phyloP scores from a whole-genome alignment of 2,329 filamentous ascomycete species.

The Xylariaceae sp. region DNA sequence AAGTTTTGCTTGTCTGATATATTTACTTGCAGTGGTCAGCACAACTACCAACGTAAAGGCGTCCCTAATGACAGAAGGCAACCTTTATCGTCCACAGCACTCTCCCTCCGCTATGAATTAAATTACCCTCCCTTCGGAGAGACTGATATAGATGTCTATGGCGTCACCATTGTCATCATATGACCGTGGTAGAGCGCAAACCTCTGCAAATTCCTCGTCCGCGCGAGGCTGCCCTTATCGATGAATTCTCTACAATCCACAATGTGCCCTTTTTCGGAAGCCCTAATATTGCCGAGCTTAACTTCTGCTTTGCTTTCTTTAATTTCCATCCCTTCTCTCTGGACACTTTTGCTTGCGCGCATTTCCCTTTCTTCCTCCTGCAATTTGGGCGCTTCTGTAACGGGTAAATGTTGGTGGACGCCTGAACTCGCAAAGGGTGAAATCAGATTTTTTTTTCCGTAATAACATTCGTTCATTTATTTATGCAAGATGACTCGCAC shows the following conservation, averaged over 20 bases:
- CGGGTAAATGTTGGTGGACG: constrained; percentile 34
- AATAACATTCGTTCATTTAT: constrained; percentile 37
- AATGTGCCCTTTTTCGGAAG: constrained; percentile 20
- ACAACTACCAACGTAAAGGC: constrained; percentile 25
- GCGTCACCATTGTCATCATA: constrained; percentile 14
- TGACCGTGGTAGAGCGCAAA: constrained; percentile 14
- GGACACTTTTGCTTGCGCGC: constrained; percentile 30
- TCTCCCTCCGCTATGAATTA: constrained; percentile 34
- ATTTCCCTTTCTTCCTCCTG: constrained; percentile 32
- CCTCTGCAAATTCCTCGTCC: constrained; percentile 14
- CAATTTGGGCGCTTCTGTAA: constrained; percentile 37
- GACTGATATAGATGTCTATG: constrained; percentile 23
- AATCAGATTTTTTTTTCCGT: constrained; percentile 42
- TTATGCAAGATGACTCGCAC: constrained; percentile 39
- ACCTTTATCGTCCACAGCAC: constrained; percentile 30
- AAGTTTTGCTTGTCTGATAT: constrained; percentile 22
- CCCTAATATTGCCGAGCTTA: constrained; percentile 21
- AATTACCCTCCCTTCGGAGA: constrained; percentile 25
- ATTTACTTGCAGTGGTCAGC: constrained; percentile 31
- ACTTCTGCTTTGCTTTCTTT: constrained; percentile 32
- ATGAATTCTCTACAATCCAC: constrained; percentile 18
- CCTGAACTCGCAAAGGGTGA: constrained; percentile 37
- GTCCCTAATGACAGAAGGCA: constrained; percentile 18
- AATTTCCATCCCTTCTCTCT: constrained; percentile 26
- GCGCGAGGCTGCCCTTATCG: constrained; percentile 16